Conservation (phyloP, 1,139 yeast species). For the Arxiozyma heterogenica region DNA sequence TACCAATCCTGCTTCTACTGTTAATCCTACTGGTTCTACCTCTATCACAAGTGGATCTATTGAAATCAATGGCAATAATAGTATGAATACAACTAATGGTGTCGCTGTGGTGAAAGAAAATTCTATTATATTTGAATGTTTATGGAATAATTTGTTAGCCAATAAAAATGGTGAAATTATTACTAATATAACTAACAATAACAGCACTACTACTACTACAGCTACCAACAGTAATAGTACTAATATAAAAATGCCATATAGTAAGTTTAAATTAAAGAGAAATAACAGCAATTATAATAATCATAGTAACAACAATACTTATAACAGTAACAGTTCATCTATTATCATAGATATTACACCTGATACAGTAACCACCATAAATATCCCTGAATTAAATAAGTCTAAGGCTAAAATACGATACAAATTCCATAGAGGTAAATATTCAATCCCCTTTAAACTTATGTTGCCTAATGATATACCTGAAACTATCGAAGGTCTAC, state of each 20-base stretch:
- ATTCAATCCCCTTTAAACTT: slow-evolving; percentile 52
- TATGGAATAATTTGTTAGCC: slow-evolving; percentile 53
- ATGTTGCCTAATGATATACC: slow-evolving; percentile 51
- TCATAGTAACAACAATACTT: neutral
- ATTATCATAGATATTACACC: neutral
- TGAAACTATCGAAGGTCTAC: slow-evolving; percentile 60
- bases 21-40: slow-evolving; percentile 46
- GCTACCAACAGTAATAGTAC: slow-evolving; percentile 32
- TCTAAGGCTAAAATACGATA: slow-evolving; percentile 22
- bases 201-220: too few species aligned
- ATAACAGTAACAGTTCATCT: neutral
- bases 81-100: slow-evolving; percentile 11
- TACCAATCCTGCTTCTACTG: neutral
- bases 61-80: slow-evolving; percentile 29
- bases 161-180: slow-evolving; percentile 35
- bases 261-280: neutral
- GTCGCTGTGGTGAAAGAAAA: slow-evolving; percentile 43
- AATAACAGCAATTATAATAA: neutral
- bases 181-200: neutral
- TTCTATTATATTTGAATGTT: slow-evolving; percentile 41
- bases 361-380: neutral
- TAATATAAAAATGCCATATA: slow-evolving; percentile 34
- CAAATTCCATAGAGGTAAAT: slow-evolving; percentile 54
- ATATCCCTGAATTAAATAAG: neutral
- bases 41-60: slow-evolving; percentile 44